phyloP scores from a whole-genome alignment of 257 asterid genomes.

The Striga asiatica region DNA sequence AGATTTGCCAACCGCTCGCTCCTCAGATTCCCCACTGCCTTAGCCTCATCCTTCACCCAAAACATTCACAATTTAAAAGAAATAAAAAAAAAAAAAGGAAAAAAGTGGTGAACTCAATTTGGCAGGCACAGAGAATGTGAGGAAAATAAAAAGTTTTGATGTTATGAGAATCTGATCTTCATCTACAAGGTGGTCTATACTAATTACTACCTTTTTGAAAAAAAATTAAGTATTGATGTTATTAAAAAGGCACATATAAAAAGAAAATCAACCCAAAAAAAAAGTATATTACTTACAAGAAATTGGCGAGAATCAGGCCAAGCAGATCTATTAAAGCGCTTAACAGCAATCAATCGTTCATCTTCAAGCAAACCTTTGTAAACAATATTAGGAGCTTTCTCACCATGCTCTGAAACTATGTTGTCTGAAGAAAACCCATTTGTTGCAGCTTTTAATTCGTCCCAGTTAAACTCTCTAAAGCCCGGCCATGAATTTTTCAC shows the following conservation, averaged over 20 bases:
- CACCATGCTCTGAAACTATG: conserved; percentile 50
- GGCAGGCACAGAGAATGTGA: too few relatives aligned
- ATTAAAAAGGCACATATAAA: too few relatives aligned
- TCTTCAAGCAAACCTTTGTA: conserved; percentile 39
- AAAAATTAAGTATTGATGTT: too few relatives aligned
- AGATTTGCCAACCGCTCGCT: conserved; percentile 42
- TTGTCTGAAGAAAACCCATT: conserved; percentile 40
- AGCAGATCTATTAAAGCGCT: conserved; percentile 45
- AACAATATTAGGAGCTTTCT: conserved; percentile 47
- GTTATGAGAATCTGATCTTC: conserved; percentile 10
- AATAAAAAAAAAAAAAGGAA: neutral
- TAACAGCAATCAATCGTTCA: conserved; percentile 39
- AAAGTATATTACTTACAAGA: conserved; percentile 20
- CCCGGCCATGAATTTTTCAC: conserved; percentile 30
- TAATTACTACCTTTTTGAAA: too few relatives aligned
- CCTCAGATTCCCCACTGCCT: conserved; percentile 40
- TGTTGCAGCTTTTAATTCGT: conserved; percentile 41
- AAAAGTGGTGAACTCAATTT: too few relatives aligned
- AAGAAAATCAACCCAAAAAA: neutral
- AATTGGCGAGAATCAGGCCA: conserved; percentile 57
- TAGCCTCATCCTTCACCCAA: conserved; percentile 37
- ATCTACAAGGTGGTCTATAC: too few relatives aligned
- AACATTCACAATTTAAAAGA: neutral
- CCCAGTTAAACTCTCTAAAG: conserved; percentile 42
- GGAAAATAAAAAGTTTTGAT: too few relatives aligned